Evolutionary conservation across 2,329 filamentous ascomycete genomes (phyloP).

Genomic region (Cylindrodendrum hubeiense): DNA sequence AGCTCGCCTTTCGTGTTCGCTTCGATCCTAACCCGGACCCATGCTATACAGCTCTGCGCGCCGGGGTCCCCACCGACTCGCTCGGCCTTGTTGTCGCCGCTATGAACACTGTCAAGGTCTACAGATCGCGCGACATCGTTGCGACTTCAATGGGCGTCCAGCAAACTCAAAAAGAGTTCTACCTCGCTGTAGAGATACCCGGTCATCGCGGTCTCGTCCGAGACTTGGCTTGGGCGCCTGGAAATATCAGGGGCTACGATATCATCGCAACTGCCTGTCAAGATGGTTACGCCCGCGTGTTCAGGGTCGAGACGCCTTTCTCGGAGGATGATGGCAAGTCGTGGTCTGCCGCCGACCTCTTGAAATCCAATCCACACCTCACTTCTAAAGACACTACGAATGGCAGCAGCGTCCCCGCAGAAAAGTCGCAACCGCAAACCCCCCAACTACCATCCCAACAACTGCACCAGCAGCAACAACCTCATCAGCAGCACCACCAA

Average conservation of each 20-base stretch:
- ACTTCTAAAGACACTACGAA: conserved; percentile 44
- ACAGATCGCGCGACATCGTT: conserved; percentile 76
- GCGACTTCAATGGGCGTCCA: conserved; percentile 64
- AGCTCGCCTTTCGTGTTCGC: conserved; percentile 85
- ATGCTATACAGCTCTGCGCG: conserved; percentile 80
- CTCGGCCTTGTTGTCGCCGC: conserved; percentile 87
- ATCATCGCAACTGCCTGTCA: conserved; percentile 92
- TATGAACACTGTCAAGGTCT: conserved; percentile 86
- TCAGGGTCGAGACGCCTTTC: conserved; percentile 77
- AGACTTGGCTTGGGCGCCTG: conserved; percentile 92
- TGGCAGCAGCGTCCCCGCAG: conserved; percentile 38
- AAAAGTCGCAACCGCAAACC: conserved; percentile 36
- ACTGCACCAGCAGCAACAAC: conserved; percentile 49
- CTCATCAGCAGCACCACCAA: conserved; percentile 51
- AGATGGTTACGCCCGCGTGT: conserved; percentile 91
- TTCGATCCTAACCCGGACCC: conserved; percentile 92
- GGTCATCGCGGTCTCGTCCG: conserved; percentile 83
- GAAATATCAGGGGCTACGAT: conserved; percentile 90
- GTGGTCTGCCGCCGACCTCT: conserved; percentile 62
- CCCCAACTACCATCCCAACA: conserved; percentile 41
- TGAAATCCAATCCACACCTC: conserved; percentile 49
- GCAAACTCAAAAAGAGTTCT: conserved; percentile 80
- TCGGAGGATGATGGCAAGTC: conserved; percentile 60
- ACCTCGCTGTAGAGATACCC: conserved; percentile 81
- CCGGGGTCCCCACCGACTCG: conserved; percentile 84